Evolutionary conservation across 768 basidiomycete species (phyloP).

Genomic region (Boletus bicolor): DNA sequence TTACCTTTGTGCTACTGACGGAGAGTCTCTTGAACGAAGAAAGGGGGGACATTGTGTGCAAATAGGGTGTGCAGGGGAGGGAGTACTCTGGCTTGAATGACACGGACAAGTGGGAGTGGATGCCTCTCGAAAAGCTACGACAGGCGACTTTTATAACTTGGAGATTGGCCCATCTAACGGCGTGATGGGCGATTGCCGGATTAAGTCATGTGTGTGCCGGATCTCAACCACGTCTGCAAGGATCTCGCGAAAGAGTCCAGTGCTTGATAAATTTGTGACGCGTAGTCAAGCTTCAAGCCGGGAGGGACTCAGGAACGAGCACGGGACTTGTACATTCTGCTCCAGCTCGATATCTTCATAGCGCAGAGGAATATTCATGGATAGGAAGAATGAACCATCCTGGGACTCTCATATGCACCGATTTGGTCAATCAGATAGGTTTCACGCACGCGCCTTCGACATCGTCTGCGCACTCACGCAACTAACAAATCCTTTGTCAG

Average conservation of each 20-base stretch:
- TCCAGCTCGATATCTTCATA: constrained; percentile 7
- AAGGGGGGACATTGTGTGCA: constrained; percentile 16
- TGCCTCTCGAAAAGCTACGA: not conserved
- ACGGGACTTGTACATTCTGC: not conserved
- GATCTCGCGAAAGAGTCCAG: constrained; percentile 8
- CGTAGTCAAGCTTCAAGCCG: not conserved
- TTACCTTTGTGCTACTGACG: constrained; percentile 19
- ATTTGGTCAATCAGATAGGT: not conserved
- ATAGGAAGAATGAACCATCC: not conserved
- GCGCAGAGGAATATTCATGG: not conserved
- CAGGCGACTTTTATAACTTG: constrained; percentile 20
- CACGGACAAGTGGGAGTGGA: not conserved
- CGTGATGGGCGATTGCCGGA: not conserved
- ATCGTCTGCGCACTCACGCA: not conserved
- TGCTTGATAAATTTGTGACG: constrained; percentile 1
- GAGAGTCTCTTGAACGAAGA: constrained; percentile 24
- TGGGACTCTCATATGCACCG: not conserved
- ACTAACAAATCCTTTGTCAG: not conserved
- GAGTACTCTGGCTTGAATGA: not conserved
- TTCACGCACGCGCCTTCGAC: not conserved
- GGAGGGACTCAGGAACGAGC: not conserved
- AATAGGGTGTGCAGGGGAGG: not conserved
- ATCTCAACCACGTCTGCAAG: constrained; percentile 8
- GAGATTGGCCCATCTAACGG: not conserved
- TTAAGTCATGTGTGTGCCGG: constrained; percentile 8